These are phyloP conservation scores for Cutaneotrichosporon cutaneum DNA, from an alignment of 1,284 basidiomycete species.

Conservation along the genomic window DNA sequence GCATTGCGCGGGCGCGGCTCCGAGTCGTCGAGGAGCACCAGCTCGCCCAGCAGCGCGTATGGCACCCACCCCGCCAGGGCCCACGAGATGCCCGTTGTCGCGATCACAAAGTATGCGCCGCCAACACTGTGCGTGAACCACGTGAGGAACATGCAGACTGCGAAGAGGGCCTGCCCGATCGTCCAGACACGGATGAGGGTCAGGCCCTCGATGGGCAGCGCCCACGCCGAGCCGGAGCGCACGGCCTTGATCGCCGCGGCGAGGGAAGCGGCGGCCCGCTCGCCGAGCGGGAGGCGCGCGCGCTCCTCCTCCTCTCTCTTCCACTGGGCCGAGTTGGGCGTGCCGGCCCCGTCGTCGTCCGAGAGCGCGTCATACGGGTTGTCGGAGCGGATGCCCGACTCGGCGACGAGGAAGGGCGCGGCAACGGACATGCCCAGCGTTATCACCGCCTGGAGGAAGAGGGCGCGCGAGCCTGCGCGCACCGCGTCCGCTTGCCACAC, in stretches of 20 bases:
- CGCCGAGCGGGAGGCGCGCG: constrained; percentile 10
- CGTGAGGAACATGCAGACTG: constrained; percentile 50
- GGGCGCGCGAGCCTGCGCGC: constrained; percentile 75
- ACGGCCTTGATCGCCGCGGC: constrained; percentile 24
- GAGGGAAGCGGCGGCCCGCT: constrained; percentile 16
- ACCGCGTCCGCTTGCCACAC: constrained; percentile 65
- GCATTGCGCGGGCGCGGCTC: constrained; percentile 10
- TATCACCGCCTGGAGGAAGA: constrained; percentile 73
- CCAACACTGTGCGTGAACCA: constrained; percentile 51
- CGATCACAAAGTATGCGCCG: constrained; percentile 55
- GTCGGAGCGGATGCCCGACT: constrained; percentile 41
- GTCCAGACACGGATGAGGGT: constrained; percentile 49
- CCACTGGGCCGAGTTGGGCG: constrained; percentile 24
- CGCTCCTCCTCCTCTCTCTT: constrained; percentile 19
- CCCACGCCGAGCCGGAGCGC: constrained; percentile 26
- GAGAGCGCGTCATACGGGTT: constrained; percentile 2
- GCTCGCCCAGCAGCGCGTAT: constrained; percentile 47
- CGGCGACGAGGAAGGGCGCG: constrained; percentile 67
- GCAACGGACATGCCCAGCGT: constrained; percentile 68
- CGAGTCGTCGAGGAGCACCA: constrained; percentile 50
- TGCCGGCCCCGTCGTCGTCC: not conserved
- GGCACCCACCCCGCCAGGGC: constrained; percentile 53
- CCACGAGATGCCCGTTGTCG: constrained; percentile 56
- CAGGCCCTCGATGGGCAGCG: constrained; percentile 45
- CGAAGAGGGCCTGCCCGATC: constrained; percentile 48